Evolutionary conservation across 306 rosid genomes (phyloP), one percentile per base, ranked within the genome.

Genomic region (Trichosanthes cucumerina): DNA sequence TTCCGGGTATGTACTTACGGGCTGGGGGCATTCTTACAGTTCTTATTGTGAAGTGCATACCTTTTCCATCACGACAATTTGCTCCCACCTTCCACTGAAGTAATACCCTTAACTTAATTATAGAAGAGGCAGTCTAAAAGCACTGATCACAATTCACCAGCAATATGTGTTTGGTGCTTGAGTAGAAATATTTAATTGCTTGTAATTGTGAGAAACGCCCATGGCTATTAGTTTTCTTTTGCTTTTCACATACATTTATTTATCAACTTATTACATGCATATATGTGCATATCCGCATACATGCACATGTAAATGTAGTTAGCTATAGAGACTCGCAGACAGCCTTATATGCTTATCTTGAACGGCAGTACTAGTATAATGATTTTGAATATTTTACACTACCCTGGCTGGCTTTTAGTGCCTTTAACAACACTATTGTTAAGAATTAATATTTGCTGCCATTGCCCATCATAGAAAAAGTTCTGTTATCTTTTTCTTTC

Each of bases 1-100:
- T 90, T 78, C 74, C 47, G 68, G 92, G 98, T 91, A 84, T 60
- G 53, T 60, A 23, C 34, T 21, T 43, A 43, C n/a, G 19, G 34
- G 7, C 28, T 69, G 34, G 34, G 31, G 33, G 54, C 19, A 14
- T 71, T 71, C 41, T 46, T 11, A 21, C 36, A 23, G 14, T 21
- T 43, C 19, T 11, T 10, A 70, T 47, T 43, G 36, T 44, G 10
- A 23, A 70, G 39, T 46, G 38, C 21, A 1, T 24, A 71, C 18
- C 21, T 71, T 69, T 12, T 43, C 44, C 53, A 34, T 63, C 4
- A 33, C 23, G 43, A 63, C 7, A 33, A 33, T 13, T 33, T 33
- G 43, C 21, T 16, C 33, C 18, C 38, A 26, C 19, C 66, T 3
- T 9, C 26, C 36, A 57, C 3, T 24, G 18, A 58, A 26, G 7